Base-by-base conservation (phyloP, 768 basidiomycete species). In the Auricularia heimuer region DNA sequence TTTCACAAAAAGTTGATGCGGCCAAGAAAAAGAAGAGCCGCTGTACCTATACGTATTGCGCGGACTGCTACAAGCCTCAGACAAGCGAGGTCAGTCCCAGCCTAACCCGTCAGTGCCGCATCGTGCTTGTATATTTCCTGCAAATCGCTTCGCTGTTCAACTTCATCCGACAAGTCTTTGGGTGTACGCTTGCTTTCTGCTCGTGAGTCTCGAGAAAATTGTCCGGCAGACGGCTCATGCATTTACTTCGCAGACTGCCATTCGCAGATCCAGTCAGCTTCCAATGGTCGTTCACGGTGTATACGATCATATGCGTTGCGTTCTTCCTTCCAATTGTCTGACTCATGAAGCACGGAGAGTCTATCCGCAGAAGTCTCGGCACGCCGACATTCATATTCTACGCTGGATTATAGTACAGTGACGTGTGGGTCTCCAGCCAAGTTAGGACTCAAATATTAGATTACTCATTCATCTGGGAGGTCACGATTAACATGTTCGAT, bases 131-230 rank as follows among this genome's bases (percentile, higher is more conserved):
- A 29, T 29, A 45, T 62, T 14, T 24, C 14, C 29, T 14, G 37
- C 51, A 64, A 34, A 58, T 56, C 16, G 4, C 64, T 12, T 60
- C 60, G 8, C 35, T 65, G 3, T 61, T 65, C 54, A 65, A 65
- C 35, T 36, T 65, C 14, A 65, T 65, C 16, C 64, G 64, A 11
- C 64, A 65, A 62, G 60, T 42, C 8, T 62, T 65, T 39, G 64
- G 64, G 11, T 65, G 60, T 33, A 65, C 64, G 10, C 44, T 65
- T 21, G 64, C 64, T 3, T 65, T 65, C 34, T 65, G 62, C 37
- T 56, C 64, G n/a, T 61, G 36, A 36, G 35, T 37, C 29, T 29
- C 29, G 29, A 29, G 29, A 29, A 29, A 29, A 29, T 29, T 29
- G 29, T 29, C 29, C 29, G 29, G 29, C 29, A 29, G 29, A 29